These are phyloP conservation scores for Entonaema liquescens DNA, from an alignment of 495 filamentous ascomycete genomes.

Conservation along the genomic window DNA sequence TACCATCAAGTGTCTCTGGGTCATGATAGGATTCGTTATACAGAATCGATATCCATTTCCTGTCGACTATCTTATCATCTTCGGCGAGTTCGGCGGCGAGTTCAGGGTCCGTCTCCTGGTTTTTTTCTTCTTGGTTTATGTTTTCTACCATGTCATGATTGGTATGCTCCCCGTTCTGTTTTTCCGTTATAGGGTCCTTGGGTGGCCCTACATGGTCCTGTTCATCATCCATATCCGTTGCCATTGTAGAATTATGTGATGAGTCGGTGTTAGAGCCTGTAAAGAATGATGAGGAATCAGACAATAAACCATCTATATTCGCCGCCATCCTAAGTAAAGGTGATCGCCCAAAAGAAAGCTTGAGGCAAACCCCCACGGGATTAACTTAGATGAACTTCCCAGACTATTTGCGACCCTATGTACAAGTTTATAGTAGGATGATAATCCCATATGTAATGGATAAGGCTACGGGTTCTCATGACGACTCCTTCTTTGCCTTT, in stretches of 20 bases:
- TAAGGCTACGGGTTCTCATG: background rate
- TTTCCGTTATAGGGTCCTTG: background rate
- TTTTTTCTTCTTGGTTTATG: background rate
- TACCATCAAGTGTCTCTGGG: background rate
- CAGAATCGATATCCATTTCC: background rate
- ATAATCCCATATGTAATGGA: background rate
- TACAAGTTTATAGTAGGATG: background rate
- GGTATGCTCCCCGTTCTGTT: background rate
- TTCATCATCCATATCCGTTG: background rate
- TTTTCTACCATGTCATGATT: background rate
- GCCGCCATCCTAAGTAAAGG: background rate
- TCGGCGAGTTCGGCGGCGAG: background rate
- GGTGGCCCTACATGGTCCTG: background rate
- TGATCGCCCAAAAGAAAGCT: no score
- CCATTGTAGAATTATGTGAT: background rate
- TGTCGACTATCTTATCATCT: background rate
- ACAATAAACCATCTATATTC: background rate
- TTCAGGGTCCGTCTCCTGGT: background rate
- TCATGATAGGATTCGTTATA: background rate
- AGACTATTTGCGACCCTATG: background rate
- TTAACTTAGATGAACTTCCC: background rate
- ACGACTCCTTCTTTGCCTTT: background rate
- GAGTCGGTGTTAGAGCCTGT: background rate
- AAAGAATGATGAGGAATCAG: background rate
- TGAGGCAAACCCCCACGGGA: background rate